phyloP scores from a whole-genome alignment of 2,329 filamentous ascomycete genomes.

The Cladophialophora chaetospira region DNA sequence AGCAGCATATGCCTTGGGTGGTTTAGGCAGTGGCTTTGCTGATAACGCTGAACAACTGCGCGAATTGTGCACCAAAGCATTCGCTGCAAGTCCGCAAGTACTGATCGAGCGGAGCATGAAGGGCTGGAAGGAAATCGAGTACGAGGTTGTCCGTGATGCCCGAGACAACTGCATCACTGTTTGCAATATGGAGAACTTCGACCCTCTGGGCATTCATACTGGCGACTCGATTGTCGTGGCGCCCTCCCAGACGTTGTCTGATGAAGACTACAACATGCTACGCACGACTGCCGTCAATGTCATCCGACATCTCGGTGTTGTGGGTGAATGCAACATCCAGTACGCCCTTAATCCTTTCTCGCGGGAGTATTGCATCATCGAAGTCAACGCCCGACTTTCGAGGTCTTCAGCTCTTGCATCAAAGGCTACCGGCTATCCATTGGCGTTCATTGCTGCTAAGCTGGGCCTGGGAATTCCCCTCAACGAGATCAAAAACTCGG shows the following conservation, averaged over 20 bases:
- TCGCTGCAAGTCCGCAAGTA: constrained; percentile 92
- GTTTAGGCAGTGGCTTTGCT: constrained; percentile 92
- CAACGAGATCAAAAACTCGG: constrained; percentile 94
- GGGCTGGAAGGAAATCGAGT: constrained; percentile 99
- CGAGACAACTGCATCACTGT: constrained; percentile 99
- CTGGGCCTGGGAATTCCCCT: constrained; percentile 90
- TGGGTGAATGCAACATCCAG: constrained; percentile 98
- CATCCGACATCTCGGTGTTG: constrained; percentile 93
- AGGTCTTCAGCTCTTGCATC: constrained; percentile 93
- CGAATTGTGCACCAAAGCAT: constrained; percentile 90
- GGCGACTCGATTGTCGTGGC: constrained; percentile 98
- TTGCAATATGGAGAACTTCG: constrained; percentile 99
- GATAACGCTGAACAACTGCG: constrained; percentile 80
- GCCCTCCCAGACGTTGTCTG: constrained; percentile 92
- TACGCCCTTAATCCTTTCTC: constrained; percentile 96
- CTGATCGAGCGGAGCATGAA: constrained; percentile 99
- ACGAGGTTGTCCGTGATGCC: constrained; percentile 93
- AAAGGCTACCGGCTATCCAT: constrained; percentile 93
- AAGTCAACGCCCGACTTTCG: constrained; percentile 95
- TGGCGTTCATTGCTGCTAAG: constrained; percentile 97
- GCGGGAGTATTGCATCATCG: constrained; percentile 96
- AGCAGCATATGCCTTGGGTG: constrained; percentile 93
- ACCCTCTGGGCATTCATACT: constrained; percentile 95
- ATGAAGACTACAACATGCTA: constrained; percentile 99
- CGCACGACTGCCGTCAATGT: constrained; percentile 96